These are phyloP conservation scores for Powellomyces hirtus DNA, from an alignment of 192 early-diverging fungal genomes.

Conservation along the genomic window DNA sequence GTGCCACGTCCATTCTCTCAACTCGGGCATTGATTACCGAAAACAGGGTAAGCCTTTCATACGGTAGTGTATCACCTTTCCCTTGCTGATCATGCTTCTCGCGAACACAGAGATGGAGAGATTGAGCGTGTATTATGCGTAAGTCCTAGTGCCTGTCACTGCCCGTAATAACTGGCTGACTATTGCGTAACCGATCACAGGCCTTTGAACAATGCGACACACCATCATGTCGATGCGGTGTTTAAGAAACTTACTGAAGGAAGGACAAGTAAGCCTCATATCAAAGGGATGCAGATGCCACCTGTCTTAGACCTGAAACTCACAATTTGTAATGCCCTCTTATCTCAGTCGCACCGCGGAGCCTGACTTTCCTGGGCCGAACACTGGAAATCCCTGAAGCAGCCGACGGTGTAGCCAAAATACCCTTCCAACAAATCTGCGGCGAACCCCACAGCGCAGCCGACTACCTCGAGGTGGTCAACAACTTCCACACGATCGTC, in stretches of 20 bases:
- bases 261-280: conserved; percentile 13
- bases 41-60: conserved; percentile 40
- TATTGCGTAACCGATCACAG: too few relatives aligned
- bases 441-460: conserved; percentile 64
- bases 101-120: not conserved
- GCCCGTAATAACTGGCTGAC: too few relatives aligned
- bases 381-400: conserved; percentile 57
- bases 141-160: not conserved
- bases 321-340: not conserved
- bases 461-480: conserved; percentile 86
- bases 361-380: conserved; percentile 74
- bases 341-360: conserved; percentile 33
- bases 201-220: conserved; percentile 57
- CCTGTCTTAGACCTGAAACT: not conserved
- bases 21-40: conserved; percentile 94
- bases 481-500: conserved; percentile 70
- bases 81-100: not conserved
- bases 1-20: conserved; percentile 77
- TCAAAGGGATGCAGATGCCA: not conserved
- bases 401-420: conserved; percentile 60
- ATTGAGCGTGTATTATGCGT: conserved; percentile 15
- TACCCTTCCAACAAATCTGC: conserved; percentile 80
- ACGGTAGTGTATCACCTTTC: not conserved
- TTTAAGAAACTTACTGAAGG: conserved; percentile 35
- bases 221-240: conserved; percentile 44